Percentiles rank a stretch among this genome's conserved stretches.
These are phyloP conservation scores for Piper betle DNA, from an alignment of 164 flowering plant species.

Conservation along the genomic window DNA sequence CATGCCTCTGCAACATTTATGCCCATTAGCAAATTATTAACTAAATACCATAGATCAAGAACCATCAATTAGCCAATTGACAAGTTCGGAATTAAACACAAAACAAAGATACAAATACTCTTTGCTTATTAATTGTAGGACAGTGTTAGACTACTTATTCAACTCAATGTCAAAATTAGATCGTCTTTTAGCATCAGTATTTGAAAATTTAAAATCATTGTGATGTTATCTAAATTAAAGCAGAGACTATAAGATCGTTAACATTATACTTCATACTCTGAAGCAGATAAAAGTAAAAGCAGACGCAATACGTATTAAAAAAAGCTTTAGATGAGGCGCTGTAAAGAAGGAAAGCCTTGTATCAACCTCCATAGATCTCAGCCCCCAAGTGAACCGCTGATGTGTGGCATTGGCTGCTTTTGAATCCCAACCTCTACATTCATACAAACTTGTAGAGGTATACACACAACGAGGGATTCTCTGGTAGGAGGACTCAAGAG, in stretches of 20 bases:
- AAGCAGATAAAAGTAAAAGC: no score
- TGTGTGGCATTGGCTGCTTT: constrained; percentile 36
- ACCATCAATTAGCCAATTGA: not conserved
- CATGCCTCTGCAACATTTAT: constrained; percentile 47
- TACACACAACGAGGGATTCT: constrained; percentile 68
- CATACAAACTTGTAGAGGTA: constrained; percentile 80
- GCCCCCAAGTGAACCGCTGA: constrained; percentile 94
- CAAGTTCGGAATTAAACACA: not conserved
- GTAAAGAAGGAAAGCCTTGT: constrained; percentile 7
- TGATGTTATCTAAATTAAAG: no score
- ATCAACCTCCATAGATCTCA: constrained; percentile 15
- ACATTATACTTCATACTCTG: no score
- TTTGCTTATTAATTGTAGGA: not conserved
- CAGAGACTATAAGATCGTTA: no score
- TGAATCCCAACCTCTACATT: constrained; percentile 54
- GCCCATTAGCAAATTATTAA: not conserved
- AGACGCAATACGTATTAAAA: no score
- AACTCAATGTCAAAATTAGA: no score
- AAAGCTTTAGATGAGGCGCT: no score
- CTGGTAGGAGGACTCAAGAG: constrained; percentile 23
- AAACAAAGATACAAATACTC: not conserved
- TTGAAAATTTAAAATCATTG: no score
- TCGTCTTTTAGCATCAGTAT: no score
- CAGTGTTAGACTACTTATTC: not conserved
- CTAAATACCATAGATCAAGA: not conserved